Base-by-base conservation (phyloP, 1,284 basidiomycete genomes). In the Irpex sp. region DNA sequence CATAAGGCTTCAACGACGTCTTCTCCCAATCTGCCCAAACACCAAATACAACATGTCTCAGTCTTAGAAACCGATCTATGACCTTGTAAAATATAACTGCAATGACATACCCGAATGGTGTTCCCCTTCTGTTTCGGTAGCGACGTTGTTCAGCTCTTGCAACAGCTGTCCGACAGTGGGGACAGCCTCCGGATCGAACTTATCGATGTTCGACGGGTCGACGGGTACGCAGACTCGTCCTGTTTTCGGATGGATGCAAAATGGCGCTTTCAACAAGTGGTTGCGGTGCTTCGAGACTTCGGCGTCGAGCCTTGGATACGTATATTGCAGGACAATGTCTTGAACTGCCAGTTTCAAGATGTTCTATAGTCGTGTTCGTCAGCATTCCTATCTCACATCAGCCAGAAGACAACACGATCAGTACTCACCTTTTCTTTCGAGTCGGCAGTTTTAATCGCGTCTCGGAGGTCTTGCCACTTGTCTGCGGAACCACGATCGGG, bases 201-300 rank as follows among this genome's bases (percentile, higher is more conserved):
- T 79, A 61, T 94, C 87, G n/a, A 97, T 86, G 37, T 78, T 75
- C 37, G 77, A 78, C 1, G 94, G 91, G 70, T 97, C 90, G 35
- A 99, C 81, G 1, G 97, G 97, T 0, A 99, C 94, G 75, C 97
- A 99, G 8, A 99, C 88, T 49, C 95, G 87, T 1, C 96, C 96
- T 1, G 97, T 99, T 65, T 94, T 94, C 0, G 97, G 97, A 76
- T 99, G 97, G 0, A 99, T 82, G 72, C 95, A 97, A 76, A 99
- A 99, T 0, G 97, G 97, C 31, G 94, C 90, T 76, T 99, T 99
- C 65, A 99, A 87, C 79, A 99, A 84, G 78, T 99, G 97, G 78
- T 99, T 99, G 62, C 95, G 85, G 71, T 97, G 94, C 72, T 98
- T 97, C 1, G 95, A 96, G 13, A 99, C 97, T 75, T 99, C 97